phyloP scores from a whole-genome alignment of 2,329 filamentous ascomycete genomes.

The Furcasterigmium furcatum region DNA sequence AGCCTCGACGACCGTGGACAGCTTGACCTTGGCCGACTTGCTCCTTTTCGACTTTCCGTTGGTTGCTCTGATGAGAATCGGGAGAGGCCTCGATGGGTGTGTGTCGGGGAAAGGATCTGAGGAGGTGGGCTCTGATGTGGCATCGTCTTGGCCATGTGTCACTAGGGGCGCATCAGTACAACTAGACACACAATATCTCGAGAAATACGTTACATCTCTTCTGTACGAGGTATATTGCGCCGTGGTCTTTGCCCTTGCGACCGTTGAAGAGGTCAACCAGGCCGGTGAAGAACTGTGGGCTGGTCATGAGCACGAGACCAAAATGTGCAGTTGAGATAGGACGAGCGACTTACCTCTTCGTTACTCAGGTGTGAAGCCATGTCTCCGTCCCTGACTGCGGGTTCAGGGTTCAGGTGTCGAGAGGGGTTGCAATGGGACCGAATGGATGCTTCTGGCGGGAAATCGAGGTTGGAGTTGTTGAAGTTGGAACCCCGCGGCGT shows the following conservation, averaged over 20 bases:
- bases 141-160: constrained; percentile 37
- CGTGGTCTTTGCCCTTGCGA: constrained; percentile 67
- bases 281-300: constrained; percentile 66
- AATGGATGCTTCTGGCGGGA: too few species aligned
- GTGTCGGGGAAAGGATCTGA: constrained; percentile 59
- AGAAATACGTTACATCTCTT: constrained; percentile 76
- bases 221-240: constrained; percentile 71
- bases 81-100: constrained; percentile 54
- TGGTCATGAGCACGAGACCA: constrained; percentile 45
- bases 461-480: too few species aligned
- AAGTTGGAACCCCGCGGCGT: too few species aligned
- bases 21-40: constrained; percentile 61
- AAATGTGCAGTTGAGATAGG: constrained; percentile 52
- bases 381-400: constrained; percentile 14
- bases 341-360: constrained; percentile 49
- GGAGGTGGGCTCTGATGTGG: background rate
- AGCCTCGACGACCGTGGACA: constrained; percentile 79
- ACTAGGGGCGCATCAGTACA: constrained; percentile 26
- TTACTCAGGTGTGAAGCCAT: constrained; percentile 50
- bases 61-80: constrained; percentile 78
- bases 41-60: constrained; percentile 69
- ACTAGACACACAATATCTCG: too few species aligned
- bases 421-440: too few species aligned
- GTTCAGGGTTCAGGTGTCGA: too few species aligned
- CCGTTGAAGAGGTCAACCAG: constrained; percentile 66